Evolutionary conservation across 305 asterid genomes (phyloP).

Genomic region (Petunia hybrid): DNA sequence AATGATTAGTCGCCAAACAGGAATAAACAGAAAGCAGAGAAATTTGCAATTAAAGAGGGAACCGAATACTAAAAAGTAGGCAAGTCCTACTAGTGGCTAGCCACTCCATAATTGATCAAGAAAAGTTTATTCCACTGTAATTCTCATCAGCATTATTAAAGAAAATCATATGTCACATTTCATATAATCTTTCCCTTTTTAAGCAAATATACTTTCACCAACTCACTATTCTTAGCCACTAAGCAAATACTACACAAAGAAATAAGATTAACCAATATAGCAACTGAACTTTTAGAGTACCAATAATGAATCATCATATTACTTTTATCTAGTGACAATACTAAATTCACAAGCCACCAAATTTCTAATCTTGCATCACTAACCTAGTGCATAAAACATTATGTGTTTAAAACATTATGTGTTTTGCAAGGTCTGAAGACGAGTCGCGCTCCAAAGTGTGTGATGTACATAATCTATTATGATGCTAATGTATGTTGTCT

Average conservation of each 20-base stretch:
- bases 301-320: too few species aligned
- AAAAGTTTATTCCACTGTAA: constrained; percentile 18
- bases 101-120: not conserved
- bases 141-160: constrained; percentile 4
- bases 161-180: constrained; percentile 24
- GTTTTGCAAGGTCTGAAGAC: too few species aligned
- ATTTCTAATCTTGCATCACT: too few species aligned
- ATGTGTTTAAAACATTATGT: too few species aligned
- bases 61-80: constrained; percentile 37
- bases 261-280: not conserved
- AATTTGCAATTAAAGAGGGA: constrained; percentile 15
- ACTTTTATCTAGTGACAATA: too few species aligned
- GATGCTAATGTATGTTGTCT: too few species aligned
- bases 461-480: too few species aligned
- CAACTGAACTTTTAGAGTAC: not conserved
- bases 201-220: constrained; percentile 43
- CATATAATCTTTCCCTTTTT: not conserved
- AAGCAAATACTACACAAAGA: constrained; percentile 40
- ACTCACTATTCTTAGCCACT: constrained; percentile 47
- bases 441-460: too few species aligned
- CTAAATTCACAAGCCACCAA: too few species aligned
- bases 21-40: not conserved
- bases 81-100: not conserved
- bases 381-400: too few species aligned
- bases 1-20: not conserved